Evolutionary conservation across 371 early-diverging fungal species (phyloP), one percentile per base, ranked within the genome.

Genomic region (Actinomortierella ambigua): DNA sequence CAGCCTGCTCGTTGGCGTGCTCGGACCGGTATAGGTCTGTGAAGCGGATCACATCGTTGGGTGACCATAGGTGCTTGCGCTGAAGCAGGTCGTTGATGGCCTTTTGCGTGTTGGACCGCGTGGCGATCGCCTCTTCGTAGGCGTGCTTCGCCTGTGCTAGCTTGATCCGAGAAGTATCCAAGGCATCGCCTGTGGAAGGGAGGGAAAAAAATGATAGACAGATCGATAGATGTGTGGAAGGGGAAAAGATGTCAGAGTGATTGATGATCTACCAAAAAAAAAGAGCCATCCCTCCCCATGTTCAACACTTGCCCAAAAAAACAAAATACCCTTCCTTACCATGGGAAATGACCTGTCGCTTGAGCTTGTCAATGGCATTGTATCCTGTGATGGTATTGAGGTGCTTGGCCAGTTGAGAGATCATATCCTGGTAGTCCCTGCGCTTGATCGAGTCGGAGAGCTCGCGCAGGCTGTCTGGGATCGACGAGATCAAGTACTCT

Each of bases 1-100:
- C 95, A 1, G 68, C 68, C 43, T 86, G 82, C 54, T 94, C 90
- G 51, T 93, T 86, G 15, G 79, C 77, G 56, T 94, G 90, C 54
- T 96, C 95, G 15, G 86, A 69, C 15, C 92, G 87, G 69, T 94
- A 95, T 26, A 98, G 86, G 26, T 88, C 87, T 0, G 97, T 95
- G 60, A 97, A 95, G 15, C 86, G 84, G 2, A 85, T 85, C 1
- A 97, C 92, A 65, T 98, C 98, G 24, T 88, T 82, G 24, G 90
- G 91, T 13, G 88, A 79, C 96, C 95, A 95, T 17, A 84, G 58
- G 61, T 92, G 91, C 68, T 95, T 95, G 41, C 97, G 85, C 63
- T 95, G 94, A 27, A 95, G 76, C 7, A 97, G 78, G 22, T 91
- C 88, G 59, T 93, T 95, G 68, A 96, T 90, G 60, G 92, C 95